phyloP scores from a whole-genome alignment of 352 stramenopile species.

The Phytophthora megakarya region DNA sequence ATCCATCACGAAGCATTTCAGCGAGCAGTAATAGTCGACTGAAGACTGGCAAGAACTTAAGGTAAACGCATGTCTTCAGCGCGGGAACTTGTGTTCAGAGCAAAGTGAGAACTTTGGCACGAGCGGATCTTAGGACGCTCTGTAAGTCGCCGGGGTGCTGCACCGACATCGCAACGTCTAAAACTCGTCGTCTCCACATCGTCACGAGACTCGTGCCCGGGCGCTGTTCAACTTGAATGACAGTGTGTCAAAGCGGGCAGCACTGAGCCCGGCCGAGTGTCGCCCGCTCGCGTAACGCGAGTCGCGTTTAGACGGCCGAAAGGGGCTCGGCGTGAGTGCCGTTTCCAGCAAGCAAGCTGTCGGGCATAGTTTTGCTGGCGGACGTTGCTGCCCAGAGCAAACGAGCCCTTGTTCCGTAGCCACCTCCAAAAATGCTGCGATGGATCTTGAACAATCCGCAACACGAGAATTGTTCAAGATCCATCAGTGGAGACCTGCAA shows the following conservation, averaged over 20 bases:
- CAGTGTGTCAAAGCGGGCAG: not conserved
- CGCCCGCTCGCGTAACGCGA: too few relatives aligned
- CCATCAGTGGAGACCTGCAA: not conserved
- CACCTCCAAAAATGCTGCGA: not conserved
- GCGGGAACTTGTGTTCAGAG: not conserved
- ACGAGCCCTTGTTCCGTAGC: not conserved
- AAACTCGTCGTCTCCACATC: slow-evolving; percentile 11
- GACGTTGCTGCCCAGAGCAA: not conserved
- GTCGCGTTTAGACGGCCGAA: slow-evolving; percentile 17
- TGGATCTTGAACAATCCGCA: too few relatives aligned
- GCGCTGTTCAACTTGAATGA: slow-evolving; percentile 18
- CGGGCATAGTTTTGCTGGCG: not conserved
- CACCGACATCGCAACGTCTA: slow-evolving; percentile 1
- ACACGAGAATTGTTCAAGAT: too few relatives aligned
- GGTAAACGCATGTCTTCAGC: not conserved
- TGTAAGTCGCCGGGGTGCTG: not conserved
- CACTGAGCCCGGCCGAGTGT: slow-evolving; percentile 10
- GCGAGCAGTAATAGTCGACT: not conserved
- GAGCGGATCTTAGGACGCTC: not conserved
- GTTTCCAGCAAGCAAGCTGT: slow-evolving; percentile 23
- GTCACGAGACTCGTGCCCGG: not conserved
- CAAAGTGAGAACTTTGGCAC: not conserved
- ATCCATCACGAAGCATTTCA: too few relatives aligned
- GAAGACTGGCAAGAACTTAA: not conserved
- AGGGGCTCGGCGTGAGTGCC: slow-evolving; percentile 1